Evolutionary conservation across 352 stramenopile genomes (phyloP), one percentile per base, ranked within the genome.

Genomic region (Globisporangium lucens): DNA sequence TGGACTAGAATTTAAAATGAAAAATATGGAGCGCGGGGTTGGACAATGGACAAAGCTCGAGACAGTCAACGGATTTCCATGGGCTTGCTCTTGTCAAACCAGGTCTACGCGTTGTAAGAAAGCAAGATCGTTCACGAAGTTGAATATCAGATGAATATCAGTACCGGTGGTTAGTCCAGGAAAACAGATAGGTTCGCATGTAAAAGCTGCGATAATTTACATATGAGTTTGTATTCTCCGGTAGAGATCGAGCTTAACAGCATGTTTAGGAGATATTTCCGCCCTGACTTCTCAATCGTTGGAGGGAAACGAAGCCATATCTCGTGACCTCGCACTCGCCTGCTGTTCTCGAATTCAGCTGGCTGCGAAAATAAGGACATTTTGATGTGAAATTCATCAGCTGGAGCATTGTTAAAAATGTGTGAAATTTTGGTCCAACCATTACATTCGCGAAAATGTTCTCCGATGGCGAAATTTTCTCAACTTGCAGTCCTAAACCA

Each of bases 121-220:
- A 13, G 33, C 9, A 96, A n/a, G 5, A 3, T 9, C 9, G 30
- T 20, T 6, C 15, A 49, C 10, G 38, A 52, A 61, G 24, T 53
- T 43, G 43, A 38, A 17, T 52, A 30, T 15, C 10, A 61, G 24
- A 41, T 43, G 43, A 38, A 17, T 52, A 30, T 15, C 10, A 55
- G 29, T 15, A 0, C 10, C 15, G 13, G 27, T 27, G 53, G 27
- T 59, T 10, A 41, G 9, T 22, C 17, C 60, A 29, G 24, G 8
- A 52, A 33, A 52, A 46, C 22, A 56, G 24, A 43, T 46, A 22
- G 5, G n/a, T 43, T 17, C 36, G 27, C 27, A 57, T 35, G 61
- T 66, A 66, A 35, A 66, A 66, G 47, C 47, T n/a, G 1, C 22
- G 47, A 66, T 29, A 66, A 36, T 47, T 49, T 51, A 36, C 49